Percentiles rank a stretch among this genome's conserved stretches.
phyloP scores from a whole-genome alignment of 768 basidiomycete species.

The Cystobasidium onofrii region DNA sequence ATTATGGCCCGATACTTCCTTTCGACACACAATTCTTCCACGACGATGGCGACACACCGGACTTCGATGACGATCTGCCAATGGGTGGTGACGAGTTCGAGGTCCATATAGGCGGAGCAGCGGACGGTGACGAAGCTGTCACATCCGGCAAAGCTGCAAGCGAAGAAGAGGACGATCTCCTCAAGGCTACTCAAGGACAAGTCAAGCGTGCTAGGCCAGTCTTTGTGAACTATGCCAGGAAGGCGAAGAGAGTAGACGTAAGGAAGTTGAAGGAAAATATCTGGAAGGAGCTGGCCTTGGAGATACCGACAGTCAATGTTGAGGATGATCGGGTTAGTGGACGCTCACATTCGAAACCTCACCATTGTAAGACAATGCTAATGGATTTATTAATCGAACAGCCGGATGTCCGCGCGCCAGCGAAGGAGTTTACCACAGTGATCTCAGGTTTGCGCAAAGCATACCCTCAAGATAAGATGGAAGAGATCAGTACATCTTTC shows the following conservation, averaged over 20 bases:
- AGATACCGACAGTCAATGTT: background rate
- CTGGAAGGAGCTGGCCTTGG: constrained; percentile 75
- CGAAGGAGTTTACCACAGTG: constrained; percentile 52
- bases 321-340: constrained; percentile 21
- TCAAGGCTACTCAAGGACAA: constrained; percentile 65
- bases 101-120: constrained; percentile 25
- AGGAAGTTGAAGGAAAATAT: constrained; percentile 95
- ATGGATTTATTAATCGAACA: too few relatives aligned
- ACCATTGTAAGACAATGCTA: too few relatives aligned
- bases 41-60: constrained; percentile 64
- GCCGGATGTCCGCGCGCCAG: background rate
- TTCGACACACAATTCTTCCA: constrained; percentile 97
- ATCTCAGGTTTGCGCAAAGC: constrained; percentile 69
- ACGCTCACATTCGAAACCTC: too few relatives aligned
- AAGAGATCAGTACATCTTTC: constrained; percentile 96
- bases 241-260: constrained; percentile 93
- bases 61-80: constrained; percentile 54
- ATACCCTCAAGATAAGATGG: constrained; percentile 89
- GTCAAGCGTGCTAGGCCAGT: constrained; percentile 75
- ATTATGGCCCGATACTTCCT: constrained; percentile 62
- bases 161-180: constrained; percentile 69
- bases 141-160: constrained; percentile 45
- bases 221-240: constrained; percentile 84
- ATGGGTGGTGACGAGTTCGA: constrained; percentile 37
- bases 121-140: constrained; percentile 45